Conservation (phyloP, 441 rosid species). For the Adansonia grandidieri region DNA sequence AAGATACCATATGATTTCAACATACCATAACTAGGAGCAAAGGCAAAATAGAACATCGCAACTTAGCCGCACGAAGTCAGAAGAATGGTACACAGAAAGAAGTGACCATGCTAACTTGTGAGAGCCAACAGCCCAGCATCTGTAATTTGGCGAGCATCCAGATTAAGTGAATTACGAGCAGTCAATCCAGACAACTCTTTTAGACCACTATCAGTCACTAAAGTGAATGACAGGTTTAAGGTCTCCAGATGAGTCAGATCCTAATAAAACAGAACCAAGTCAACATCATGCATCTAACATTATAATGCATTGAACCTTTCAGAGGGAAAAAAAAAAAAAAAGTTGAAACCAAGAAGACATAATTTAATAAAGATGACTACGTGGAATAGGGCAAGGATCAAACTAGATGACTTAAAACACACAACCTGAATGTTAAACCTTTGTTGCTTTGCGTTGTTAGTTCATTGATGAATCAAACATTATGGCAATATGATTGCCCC, state of each 20-base stretch:
- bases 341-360: background rate
- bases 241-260: conserved; percentile 56
- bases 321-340: background rate
- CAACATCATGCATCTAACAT: conserved; percentile 3
- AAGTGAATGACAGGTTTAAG: conserved; percentile 63
- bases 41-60: background rate
- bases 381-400: background rate
- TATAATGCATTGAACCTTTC: background rate
- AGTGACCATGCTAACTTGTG: conserved; percentile 42
- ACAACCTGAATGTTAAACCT: background rate
- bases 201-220: conserved; percentile 43
- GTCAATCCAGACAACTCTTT: conserved; percentile 45
- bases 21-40: background rate
- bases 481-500: background rate
- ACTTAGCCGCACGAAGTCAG: background rate
- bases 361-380: background rate
- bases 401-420: background rate
- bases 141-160: conserved; percentile 59
- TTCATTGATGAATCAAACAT: background rate
- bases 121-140: conserved; percentile 63
- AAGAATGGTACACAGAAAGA: background rate
- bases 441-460: background rate
- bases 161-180: conserved; percentile 60
- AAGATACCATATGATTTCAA: background rate
- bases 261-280: conserved; percentile 34